Conservation (phyloP, 176 grass and related monocot species). For the Pontederia crassipes region DNA sequence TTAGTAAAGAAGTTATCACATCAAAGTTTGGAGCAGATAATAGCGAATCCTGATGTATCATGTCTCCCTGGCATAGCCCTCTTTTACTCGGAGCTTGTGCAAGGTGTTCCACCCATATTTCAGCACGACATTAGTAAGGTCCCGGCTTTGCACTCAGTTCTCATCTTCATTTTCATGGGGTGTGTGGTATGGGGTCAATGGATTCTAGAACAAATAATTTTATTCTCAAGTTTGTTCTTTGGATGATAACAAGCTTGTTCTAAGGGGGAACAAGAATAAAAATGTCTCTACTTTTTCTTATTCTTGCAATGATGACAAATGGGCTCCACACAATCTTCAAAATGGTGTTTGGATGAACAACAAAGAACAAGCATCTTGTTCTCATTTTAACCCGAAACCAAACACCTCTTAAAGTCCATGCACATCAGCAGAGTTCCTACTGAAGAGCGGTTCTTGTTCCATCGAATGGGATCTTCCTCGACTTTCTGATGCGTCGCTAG, state of each 20-base stretch:
- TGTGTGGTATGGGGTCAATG: too few species aligned
- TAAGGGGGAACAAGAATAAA: too few species aligned
- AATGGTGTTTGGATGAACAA: too few species aligned
- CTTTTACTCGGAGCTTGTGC: slow-evolving; percentile 60
- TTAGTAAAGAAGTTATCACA: slow-evolving; percentile 48
- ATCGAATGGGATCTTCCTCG: slow-evolving; percentile 30
- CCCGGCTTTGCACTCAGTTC: slow-evolving; percentile 49
- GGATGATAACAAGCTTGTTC: too few species aligned
- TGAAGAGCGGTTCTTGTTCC: slow-evolving; percentile 43
- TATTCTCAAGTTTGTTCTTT: too few species aligned
- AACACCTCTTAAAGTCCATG: slow-evolving; percentile 61
- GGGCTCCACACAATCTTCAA: too few species aligned
- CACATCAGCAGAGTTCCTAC: slow-evolving; percentile 48
- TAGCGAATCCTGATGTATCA: slow-evolving; percentile 12
- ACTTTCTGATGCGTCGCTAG: slow-evolving; percentile 57
- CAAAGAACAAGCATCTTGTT: too few species aligned
- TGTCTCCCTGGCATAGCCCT: slow-evolving; percentile 53
- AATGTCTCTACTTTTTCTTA: too few species aligned
- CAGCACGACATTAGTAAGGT: slow-evolving; percentile 52
- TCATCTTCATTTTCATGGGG: slow-evolving; percentile 51
- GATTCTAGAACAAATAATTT: too few species aligned
- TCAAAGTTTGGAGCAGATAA: slow-evolving; percentile 36
- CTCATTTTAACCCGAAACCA: too few species aligned
- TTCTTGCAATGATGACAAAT: too few species aligned
- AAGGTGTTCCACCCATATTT: slow-evolving; percentile 65